phyloP scores from a whole-genome alignment of 2,329 filamentous ascomycete species.

The Phialophora expanda region DNA sequence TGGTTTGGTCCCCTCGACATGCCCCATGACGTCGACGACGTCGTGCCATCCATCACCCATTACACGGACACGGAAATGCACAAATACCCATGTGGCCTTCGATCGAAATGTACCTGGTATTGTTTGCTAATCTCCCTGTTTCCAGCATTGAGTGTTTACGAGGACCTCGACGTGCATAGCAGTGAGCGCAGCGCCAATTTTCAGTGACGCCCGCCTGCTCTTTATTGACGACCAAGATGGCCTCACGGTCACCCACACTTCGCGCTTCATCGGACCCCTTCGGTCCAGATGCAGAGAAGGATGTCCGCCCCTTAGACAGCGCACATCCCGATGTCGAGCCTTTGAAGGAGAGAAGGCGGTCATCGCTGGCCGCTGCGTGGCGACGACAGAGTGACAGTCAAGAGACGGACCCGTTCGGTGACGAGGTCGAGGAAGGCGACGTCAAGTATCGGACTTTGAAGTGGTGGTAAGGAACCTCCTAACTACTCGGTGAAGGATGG shows the following conservation, averaged over 20 bases:
- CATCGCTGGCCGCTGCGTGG: conserved; percentile 18
- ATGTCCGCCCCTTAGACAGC: conserved; percentile 3
- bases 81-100: neutral
- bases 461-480: conserved; percentile 31
- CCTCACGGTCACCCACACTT: conserved; percentile 27
- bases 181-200: neutral
- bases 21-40: neutral
- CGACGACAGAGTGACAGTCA: conserved; percentile 22
- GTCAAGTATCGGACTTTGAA: conserved; percentile 36
- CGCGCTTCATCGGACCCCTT: conserved; percentile 26
- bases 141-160: neutral
- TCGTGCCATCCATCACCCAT: conserved; percentile 4
- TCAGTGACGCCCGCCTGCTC: neutral
- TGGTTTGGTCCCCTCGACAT: neutral
- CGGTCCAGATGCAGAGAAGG: conserved; percentile 26
- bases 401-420: conserved; percentile 33
- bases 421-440: conserved; percentile 29
- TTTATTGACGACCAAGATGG: conserved; percentile 12
- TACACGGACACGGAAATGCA: neutral
- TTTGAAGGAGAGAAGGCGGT: conserved; percentile 18
- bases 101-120: neutral
- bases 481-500: neutral
- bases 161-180: neutral
- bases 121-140: neutral
- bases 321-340: conserved; percentile 8